These are phyloP conservation scores for Epicoccum sorghinum DNA, from an alignment of 2,329 filamentous ascomycete genomes.

Conservation along the genomic window DNA sequence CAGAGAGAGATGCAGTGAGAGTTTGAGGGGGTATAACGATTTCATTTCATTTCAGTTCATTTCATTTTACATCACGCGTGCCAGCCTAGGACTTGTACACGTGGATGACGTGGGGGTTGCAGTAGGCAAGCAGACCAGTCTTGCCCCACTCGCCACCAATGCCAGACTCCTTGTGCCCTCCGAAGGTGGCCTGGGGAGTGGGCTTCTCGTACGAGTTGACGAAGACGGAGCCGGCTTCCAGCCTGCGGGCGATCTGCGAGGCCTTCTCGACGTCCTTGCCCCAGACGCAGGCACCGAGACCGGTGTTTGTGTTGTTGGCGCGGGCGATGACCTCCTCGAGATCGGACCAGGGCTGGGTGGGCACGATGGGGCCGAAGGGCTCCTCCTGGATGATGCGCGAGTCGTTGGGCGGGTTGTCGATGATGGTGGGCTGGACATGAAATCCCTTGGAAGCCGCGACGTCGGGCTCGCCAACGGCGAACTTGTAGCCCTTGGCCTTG, in stretches of 20 bases:
- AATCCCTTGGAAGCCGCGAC: slow-evolving; percentile 55
- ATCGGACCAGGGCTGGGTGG: slow-evolving; percentile 66
- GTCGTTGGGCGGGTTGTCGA: slow-evolving; percentile 63
- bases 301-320: slow-evolving; percentile 56
- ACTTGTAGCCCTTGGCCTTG: slow-evolving; percentile 59
- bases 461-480: slow-evolving; percentile 57
- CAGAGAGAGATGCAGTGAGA: not conserved
- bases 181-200: slow-evolving; percentile 62
- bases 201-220: slow-evolving; percentile 60
- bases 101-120: slow-evolving; percentile 56
- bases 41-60: not conserved
- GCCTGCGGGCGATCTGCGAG: slow-evolving; percentile 52
- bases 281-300: slow-evolving; percentile 61
- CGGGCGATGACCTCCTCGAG: slow-evolving; percentile 59
- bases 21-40: slow-evolving; percentile 1
- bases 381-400: slow-evolving; percentile 65
- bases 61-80: not conserved
- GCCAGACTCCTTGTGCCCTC: slow-evolving; percentile 79
- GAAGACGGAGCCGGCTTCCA: slow-evolving; percentile 63
- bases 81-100: slow-evolving; percentile 49
- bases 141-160: slow-evolving; percentile 71
- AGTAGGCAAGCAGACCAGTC: slow-evolving; percentile 54
- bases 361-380: slow-evolving; percentile 70
- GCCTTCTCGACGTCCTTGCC: slow-evolving; percentile 52
- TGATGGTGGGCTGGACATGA: slow-evolving; percentile 66